These are phyloP conservation scores for Lecanicillium sp. DNA, from an alignment of 2,329 filamentous ascomycete genomes.

Conservation along the genomic window DNA sequence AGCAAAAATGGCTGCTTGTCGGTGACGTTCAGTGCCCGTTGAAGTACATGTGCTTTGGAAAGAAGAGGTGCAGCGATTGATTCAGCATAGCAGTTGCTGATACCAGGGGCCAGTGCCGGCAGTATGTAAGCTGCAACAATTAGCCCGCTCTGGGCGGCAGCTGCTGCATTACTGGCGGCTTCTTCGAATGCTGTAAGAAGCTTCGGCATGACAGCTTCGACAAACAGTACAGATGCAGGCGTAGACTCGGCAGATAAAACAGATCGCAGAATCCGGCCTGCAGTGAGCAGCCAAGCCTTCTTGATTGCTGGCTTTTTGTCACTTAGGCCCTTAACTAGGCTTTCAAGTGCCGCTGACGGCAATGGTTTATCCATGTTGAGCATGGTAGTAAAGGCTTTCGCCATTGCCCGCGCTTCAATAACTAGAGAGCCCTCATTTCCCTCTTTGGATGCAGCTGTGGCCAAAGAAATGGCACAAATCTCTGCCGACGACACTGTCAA, in stretches of 20 bases:
- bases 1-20: conserved; percentile 83
- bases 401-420: conserved; percentile 65
- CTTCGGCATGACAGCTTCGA: conserved; percentile 42
- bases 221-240: conserved; percentile 39
- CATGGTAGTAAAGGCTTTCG: conserved; percentile 54
- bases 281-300: conserved; percentile 70
- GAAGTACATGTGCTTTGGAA: conserved; percentile 51
- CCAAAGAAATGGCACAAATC: conserved; percentile 59
- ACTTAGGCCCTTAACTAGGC: conserved; percentile 69
- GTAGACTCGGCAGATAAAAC: conserved; percentile 36
- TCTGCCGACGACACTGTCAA: conserved; percentile 53
- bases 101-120: conserved; percentile 51
- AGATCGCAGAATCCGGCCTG: conserved; percentile 62
- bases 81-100: conserved; percentile 47
- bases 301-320: conserved; percentile 78
- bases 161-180: conserved; percentile 65
- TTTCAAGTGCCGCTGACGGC: conserved; percentile 59
- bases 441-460: conserved; percentile 68
- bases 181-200: conserved; percentile 69
- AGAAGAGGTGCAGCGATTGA: conserved; percentile 34
- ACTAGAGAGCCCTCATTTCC: conserved; percentile 76
- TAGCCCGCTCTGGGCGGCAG: conserved; percentile 75
- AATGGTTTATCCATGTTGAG: conserved; percentile 53
- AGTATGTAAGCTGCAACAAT: conserved; percentile 71
- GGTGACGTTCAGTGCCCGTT: conserved; percentile 59